A percentile compares a stretch with the other conserved stretches of the same genome.
Evolutionary conservation across 352 stramenopile species (phyloP).

Genomic region (Phytophthora agathidicida): DNA sequence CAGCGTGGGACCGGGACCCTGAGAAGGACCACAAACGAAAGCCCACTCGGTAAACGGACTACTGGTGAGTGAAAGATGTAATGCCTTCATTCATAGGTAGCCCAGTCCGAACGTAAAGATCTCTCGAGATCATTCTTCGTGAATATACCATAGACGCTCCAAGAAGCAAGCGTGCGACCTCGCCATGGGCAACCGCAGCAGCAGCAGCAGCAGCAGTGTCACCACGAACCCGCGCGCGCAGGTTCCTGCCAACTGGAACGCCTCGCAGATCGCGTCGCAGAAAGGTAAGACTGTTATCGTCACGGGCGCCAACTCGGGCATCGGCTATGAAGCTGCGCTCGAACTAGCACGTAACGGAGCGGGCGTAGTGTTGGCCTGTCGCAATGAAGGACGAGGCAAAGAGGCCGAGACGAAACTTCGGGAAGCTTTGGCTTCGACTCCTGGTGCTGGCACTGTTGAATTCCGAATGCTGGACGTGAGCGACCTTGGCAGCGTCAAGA

Average conservation of each 20-base stretch:
- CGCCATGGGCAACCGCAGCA: constrained; percentile 25
- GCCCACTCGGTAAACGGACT: too few species aligned
- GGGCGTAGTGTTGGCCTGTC: constrained; percentile 41
- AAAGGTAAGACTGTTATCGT: constrained; percentile 42
- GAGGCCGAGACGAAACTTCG: constrained; percentile 30
- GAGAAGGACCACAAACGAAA: too few species aligned
- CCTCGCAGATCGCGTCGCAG: constrained; percentile 24
- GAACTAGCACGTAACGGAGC: constrained; percentile 26
- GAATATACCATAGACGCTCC: too few species aligned
- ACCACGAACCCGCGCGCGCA: constrained; percentile 1
- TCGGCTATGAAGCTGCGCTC: constrained; percentile 19
- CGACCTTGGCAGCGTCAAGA: constrained; percentile 45
- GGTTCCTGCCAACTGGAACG: constrained; percentile 28
- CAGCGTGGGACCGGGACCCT: too few species aligned
- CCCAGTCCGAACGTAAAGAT: too few species aligned
- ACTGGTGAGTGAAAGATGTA: too few species aligned
- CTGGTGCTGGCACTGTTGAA: constrained; percentile 39
- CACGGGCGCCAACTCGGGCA: constrained; percentile 29
- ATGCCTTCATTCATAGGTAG: too few species aligned
- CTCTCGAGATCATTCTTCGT: too few species aligned
- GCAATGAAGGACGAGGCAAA: constrained; percentile 26
- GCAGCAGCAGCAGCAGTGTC: too few species aligned
- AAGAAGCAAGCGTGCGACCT: too few species aligned
- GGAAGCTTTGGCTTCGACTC: constrained; percentile 2
- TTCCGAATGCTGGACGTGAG: constrained; percentile 59